Evolutionary conservation across 2,329 filamentous ascomycete genomes (phyloP), one percentile per base, ranked within the genome.

Genomic region (Arthrobotrys conoides): DNA sequence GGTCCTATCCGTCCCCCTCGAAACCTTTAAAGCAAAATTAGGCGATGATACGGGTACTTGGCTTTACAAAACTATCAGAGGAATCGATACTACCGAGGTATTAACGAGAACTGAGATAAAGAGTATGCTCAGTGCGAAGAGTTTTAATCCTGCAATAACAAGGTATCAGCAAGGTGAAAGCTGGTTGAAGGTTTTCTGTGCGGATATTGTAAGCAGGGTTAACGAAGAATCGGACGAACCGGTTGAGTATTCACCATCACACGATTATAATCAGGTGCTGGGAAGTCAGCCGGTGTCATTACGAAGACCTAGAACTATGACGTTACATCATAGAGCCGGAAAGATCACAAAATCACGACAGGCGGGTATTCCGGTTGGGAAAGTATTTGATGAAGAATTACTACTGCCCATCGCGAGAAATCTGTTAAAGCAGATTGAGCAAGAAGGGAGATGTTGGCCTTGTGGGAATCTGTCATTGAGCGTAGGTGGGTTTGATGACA

Each of bases 111-210:
- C 94, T 0, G 93, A 96, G 82, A 97, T 97, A 86, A 97, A 98
- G 84, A 96, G 92, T 16, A 98, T 99, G 94, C 87, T 98, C 14
- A 97, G 94, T 0, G 94, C 96, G 20, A 99, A 99, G 83, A 96
- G 94, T 0, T 99, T 99, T 83, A 88, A 93, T 27, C 96, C 96
- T 0, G 90, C 88, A 71, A 95, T 98, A 83, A 92, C 90, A 81
- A 91, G 88, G 1, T 86, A 89, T 18, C 93, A 96, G 22, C 93
- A 97, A 83, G 95, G 91, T 0, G 86, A 89, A 24, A 91, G 90
- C 77, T 99, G 96, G 96, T 87, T 99, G 46, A 88, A 91, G 10
- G 97, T 99, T 69, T 98, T 98, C 83, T 90, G 89, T 3, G 93
- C 93, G 0, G 96, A 99, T 83, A 97, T 99, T 65, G 96, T 92